Evolutionary conservation across 352 stramenopile species (phyloP).

Genomic region (Pythium vanterpoolii): DNA sequence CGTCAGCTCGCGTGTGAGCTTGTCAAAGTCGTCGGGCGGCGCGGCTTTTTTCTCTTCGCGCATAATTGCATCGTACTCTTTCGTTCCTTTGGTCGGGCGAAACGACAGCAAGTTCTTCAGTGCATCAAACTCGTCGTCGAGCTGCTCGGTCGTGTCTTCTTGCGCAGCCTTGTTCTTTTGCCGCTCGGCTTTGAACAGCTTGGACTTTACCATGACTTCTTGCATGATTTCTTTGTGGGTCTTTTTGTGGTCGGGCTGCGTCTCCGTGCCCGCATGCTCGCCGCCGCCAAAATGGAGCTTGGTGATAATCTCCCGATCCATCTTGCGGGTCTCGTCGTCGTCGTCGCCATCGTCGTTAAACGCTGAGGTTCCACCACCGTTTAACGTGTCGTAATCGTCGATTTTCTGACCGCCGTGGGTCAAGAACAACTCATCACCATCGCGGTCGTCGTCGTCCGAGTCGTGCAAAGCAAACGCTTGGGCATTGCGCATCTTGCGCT

Average conservation of each 20-base stretch:
- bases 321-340: slow-evolving; percentile 55
- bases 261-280: slow-evolving; percentile 11
- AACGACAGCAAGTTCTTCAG: slow-evolving; percentile 72
- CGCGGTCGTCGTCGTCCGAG: slow-evolving; percentile 68
- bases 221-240: slow-evolving; percentile 89
- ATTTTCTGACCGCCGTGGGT: slow-evolving; percentile 76
- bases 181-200: slow-evolving; percentile 86
- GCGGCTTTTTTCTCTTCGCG: slow-evolving; percentile 61
- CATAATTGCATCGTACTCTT: slow-evolving; percentile 57
- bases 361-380: slow-evolving; percentile 32
- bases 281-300: slow-evolving; percentile 85
- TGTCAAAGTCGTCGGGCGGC: slow-evolving; percentile 83
- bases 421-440: slow-evolving; percentile 64
- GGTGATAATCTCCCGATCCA: slow-evolving; percentile 82
- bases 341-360: slow-evolving; percentile 63
- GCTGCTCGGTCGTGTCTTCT: slow-evolving; percentile 68
- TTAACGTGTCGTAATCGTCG: slow-evolving; percentile 70
- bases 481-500: slow-evolving; percentile 80
- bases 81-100: slow-evolving; percentile 64
- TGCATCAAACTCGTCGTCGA: slow-evolving; percentile 73
- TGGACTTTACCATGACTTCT: slow-evolving; percentile 90
- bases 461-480: slow-evolving; percentile 74
- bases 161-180: slow-evolving; percentile 85
- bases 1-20: slow-evolving; percentile 71
- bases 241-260: slow-evolving; percentile 49